Base-by-base conservation (phyloP, 768 basidiomycete species). In the Kondoa subrosea region DNA sequence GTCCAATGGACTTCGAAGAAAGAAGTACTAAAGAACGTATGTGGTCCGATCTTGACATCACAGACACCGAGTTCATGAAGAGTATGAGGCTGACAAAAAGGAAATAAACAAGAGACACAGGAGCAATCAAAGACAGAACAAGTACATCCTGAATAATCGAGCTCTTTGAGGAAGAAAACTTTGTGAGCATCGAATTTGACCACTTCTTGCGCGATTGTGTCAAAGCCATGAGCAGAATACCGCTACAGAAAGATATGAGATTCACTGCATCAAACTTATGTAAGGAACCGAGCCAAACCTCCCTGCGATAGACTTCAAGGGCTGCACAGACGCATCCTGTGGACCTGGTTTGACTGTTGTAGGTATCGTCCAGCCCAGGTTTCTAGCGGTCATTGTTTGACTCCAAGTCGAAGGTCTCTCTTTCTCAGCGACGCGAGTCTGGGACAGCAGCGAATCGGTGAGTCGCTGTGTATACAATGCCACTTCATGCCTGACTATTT, bases 171-270 rank as follows among this genome's bases (percentile, higher is more conserved):
- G 40, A 8, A 8, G 61, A 63, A 32, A 63, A 63, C 12, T 33
- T 27, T 8, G 27, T 16, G 29, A 63, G 61, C 61, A 63, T 63
- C 3, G 29, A 27, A 16, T 27, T 63, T 12, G 33, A 8, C 61
- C 61, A 63, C 33, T n/a, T n/a, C 61, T 63, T 63, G n/a, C 61
- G 61, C 16, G 61, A 63, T 8, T 32, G 15, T n/a, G 30, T 27
- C 16, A 63, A n/a, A 32, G 61, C 61, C 29, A 32, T 16, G 3
- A 63, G n/a, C 29, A 63, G 61, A 3, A 63, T 32, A 3, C 30
- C 61, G 30, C 61, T 63, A 33, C 25, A 59, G 40, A 21, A 50
- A 50, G 40, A 8, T 21, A 21, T 8, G 21, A 8, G 40, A 8
- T 21, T 8, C 8, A 8, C 21, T 21, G 8, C 40, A 50, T 50